Evolutionary conservation across 257 asterid species (phyloP), one percentile per base, ranked within the genome.

Genomic region (Solanum gandarillasii): DNA sequence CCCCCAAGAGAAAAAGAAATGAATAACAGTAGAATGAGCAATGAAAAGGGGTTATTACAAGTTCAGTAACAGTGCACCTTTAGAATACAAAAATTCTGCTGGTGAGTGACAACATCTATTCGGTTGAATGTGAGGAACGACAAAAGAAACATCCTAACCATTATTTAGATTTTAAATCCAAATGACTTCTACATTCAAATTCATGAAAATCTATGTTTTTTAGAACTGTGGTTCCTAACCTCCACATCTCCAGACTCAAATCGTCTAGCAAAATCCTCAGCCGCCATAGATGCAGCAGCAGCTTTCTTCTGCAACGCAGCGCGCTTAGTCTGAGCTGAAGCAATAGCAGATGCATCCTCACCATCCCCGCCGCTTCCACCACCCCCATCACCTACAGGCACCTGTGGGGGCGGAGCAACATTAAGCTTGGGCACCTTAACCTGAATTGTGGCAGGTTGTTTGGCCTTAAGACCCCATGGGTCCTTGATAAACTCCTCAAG

Each of bases 231-330:
- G 23, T 81, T 29, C 60, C 85, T 46, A 46, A 97, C 99, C 98
- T 88, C 92, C 84, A 93, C 78, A 89, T 94, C 94, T 89, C 99
- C 99, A 89, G 98, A 94, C 93, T 96, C 99, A 78, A 95, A 94
- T 90, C 92, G 91, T 90, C 96, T 91, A 20, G 93, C 99, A 60
- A 89, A 92, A 91, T 95, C 97, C 96, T 97, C 99, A 65, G 98
- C 98, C 87, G 87, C 95, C 89, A 91, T 29, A 9, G 98, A 97
- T 11, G 98, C 95, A 29, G 95, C 98, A 25, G 97, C 98, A 38
- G 97, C 98, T 87, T 94, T 95, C 93, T 95, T 97, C 98, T 95
- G 98, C 94, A 97, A 91, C 68, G 95, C 98, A 35, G 55, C 90
- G 88, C 98, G 93, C 94, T 96, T 97, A 48, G 93, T 94, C 93